Percentiles rank a stretch among this genome's conserved stretches.
These are phyloP conservation scores for Alternaria viburni DNA, from an alignment of 2,329 filamentous ascomycete species.

Conservation along the genomic window DNA sequence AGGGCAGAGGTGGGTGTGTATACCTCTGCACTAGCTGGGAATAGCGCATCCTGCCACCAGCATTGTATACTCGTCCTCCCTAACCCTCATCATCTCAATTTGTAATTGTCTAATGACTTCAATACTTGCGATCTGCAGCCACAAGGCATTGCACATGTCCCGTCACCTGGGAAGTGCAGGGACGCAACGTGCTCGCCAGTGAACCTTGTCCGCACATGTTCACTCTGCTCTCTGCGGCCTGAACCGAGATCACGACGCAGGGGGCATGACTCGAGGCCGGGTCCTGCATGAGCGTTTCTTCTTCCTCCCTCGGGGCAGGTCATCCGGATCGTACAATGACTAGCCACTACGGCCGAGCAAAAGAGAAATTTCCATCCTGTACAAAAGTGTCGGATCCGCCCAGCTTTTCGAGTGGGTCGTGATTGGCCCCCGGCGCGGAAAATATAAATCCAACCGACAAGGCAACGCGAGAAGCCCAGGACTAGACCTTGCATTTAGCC, in stretches of 20 bases:
- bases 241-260: slow-evolving; percentile 29
- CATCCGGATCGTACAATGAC: slow-evolving; percentile 4
- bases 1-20: slow-evolving; percentile 21
- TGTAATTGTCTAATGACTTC: slow-evolving; percentile 14
- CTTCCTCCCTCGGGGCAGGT: slow-evolving; percentile 17
- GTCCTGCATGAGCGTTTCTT: slow-evolving; percentile 35
- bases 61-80: slow-evolving; percentile 12
- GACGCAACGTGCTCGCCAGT: neutral
- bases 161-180: neutral
- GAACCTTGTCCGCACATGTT: slow-evolving; percentile 8
- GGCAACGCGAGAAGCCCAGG: slow-evolving; percentile 27
- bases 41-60: slow-evolving; percentile 21
- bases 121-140: slow-evolving; percentile 7
- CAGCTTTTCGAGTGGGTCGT: slow-evolving; percentile 15
- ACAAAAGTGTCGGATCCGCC: neutral
- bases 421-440: slow-evolving; percentile 29
- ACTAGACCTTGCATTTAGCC: slow-evolving; percentile 37
- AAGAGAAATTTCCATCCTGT: neutral
- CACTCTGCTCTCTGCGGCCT: slow-evolving; percentile 20
- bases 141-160: slow-evolving; percentile 3
- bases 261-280: slow-evolving; percentile 22
- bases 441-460: slow-evolving; percentile 28
- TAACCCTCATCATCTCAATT: slow-evolving; percentile 15
- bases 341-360: slow-evolving; percentile 12
- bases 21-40: slow-evolving; percentile 30